Percentiles rank a stretch among this genome's conserved stretches.
phyloP scores from a whole-genome alignment of 2,329 filamentous ascomycete genomes.

The Apiospora malaysiana region DNA sequence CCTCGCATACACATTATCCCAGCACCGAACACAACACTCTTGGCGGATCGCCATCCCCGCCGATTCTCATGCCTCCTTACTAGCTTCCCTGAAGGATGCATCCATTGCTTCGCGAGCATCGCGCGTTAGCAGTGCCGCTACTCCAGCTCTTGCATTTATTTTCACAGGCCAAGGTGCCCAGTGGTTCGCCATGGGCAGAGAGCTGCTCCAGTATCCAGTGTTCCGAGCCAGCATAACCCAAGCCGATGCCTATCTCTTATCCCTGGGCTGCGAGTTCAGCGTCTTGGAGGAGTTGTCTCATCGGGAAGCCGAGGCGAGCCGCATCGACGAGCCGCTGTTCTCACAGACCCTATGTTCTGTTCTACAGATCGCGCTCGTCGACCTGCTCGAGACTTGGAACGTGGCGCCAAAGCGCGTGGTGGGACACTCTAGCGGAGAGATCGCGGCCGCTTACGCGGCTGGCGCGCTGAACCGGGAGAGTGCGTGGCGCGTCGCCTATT shows the following conservation, averaged over 20 bases:
- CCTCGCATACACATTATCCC: slow-evolving; percentile 8
- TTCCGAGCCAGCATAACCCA: slow-evolving; percentile 38
- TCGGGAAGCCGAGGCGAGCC: slow-evolving; percentile 33
- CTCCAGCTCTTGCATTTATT: slow-evolving; percentile 41
- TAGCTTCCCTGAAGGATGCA: slow-evolving; percentile 31
- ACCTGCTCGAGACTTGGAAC: slow-evolving; percentile 39
- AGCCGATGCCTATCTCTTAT: slow-evolving; percentile 33
- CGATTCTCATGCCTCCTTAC: slow-evolving; percentile 22
- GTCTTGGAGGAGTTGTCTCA: slow-evolving; percentile 27
- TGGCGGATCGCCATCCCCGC: slow-evolving; percentile 14
- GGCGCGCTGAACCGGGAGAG: slow-evolving; percentile 41
- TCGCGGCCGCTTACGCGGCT: slow-evolving; percentile 45
- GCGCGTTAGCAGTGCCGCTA: slow-evolving; percentile 29
- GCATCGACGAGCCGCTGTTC: slow-evolving; percentile 38
- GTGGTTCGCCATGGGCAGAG: slow-evolving; percentile 47
- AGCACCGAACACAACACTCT: not conserved
- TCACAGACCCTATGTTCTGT: slow-evolving; percentile 43
- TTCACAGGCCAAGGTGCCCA: slow-evolving; percentile 52
- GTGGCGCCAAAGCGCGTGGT: slow-evolving; percentile 43
- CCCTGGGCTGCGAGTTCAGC: slow-evolving; percentile 34
- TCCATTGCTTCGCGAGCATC: slow-evolving; percentile 23
- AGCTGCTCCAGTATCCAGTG: slow-evolving; percentile 33
- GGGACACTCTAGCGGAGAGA: slow-evolving; percentile 50
- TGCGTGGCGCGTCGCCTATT: slow-evolving; percentile 38
- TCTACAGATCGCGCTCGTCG: slow-evolving; percentile 42